Conservation (phyloP, 2,329 filamentous ascomycete species). For the Colletotrichum sp. region DNA sequence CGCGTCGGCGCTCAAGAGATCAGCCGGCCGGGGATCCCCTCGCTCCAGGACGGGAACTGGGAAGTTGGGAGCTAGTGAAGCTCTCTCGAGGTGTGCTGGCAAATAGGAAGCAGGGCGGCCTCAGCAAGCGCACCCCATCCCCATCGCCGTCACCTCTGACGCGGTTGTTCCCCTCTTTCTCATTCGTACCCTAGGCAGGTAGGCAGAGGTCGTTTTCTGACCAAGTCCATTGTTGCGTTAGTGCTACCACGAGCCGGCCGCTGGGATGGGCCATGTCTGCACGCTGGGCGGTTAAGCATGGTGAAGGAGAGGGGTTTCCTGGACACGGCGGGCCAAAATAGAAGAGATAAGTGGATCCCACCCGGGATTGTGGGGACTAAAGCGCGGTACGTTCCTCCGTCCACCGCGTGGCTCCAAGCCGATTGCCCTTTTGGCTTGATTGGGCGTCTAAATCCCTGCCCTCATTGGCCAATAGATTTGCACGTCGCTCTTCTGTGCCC, state of each 20-base stretch:
- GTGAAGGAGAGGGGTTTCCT: conserved; percentile 18
- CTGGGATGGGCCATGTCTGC: conserved; percentile 18
- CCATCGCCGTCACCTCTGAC: neutral
- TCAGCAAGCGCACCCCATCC: neutral
- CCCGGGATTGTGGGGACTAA: neutral
- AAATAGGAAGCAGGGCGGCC: conserved; percentile 8
- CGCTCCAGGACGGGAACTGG: neutral
- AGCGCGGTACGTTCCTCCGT: conserved; percentile 4
- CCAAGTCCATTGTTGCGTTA: conserved; percentile 2
- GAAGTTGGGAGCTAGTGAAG: neutral
- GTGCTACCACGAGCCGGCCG: conserved; percentile 14
- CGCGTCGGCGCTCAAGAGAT: conserved; percentile 8
- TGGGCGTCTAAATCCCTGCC: conserved; percentile 21
- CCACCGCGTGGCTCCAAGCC: neutral
- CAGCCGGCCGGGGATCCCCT: conserved; percentile 11
- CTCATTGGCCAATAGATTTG: conserved; percentile 9
- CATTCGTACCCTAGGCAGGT: neutral
- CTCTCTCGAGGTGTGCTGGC: neutral
- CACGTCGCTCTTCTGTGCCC: neutral
- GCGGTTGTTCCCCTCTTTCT: conserved; percentile 5
- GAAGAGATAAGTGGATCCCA: neutral
- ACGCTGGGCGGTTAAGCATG: conserved; percentile 23
- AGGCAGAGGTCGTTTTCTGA: neutral
- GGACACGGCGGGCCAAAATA: conserved; percentile 9
- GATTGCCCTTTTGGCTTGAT: neutral